Evolutionary conservation across 345 rosid species (phyloP).

Genomic region (Noccaea bulbosa): DNA sequence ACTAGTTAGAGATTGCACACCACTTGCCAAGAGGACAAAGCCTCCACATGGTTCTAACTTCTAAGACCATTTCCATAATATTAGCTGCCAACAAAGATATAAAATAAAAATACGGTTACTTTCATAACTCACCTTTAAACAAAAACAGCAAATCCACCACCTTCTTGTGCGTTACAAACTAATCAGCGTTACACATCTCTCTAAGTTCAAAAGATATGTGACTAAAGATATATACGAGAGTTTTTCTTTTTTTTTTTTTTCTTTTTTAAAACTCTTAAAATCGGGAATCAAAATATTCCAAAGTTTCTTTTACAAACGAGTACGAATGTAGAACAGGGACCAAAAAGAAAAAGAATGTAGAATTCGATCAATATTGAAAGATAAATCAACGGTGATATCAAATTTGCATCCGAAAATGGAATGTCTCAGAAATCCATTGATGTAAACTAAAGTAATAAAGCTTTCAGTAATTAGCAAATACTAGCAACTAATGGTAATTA

Average conservation of each 20-base stretch:
- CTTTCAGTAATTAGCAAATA: background rate
- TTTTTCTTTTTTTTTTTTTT: background rate
- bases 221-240: constrained; percentile 13
- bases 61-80: constrained; percentile 31
- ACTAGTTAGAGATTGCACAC: constrained; percentile 19
- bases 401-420: constrained; percentile 8
- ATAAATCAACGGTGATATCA: background rate
- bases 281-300: background rate
- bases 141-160: constrained; percentile 13
- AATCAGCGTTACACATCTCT: constrained; percentile 34
- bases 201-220: constrained; percentile 33
- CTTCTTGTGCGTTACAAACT: constrained; percentile 32
- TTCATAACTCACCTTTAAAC: constrained; percentile 1
- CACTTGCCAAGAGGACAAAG: constrained; percentile 28
- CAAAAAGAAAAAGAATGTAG: background rate
- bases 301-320: background rate
- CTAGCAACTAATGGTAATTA: background rate
- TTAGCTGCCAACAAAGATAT: constrained; percentile 25
- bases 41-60: constrained; percentile 36
- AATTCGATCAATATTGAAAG: background rate
- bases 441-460: background rate
- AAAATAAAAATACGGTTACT: constrained; percentile 23
- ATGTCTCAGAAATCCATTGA: background rate
- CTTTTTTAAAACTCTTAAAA: background rate
- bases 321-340: background rate